Base-by-base conservation (phyloP, 1,139 yeast species). In the Blastobotrys malaysiensis region DNA sequence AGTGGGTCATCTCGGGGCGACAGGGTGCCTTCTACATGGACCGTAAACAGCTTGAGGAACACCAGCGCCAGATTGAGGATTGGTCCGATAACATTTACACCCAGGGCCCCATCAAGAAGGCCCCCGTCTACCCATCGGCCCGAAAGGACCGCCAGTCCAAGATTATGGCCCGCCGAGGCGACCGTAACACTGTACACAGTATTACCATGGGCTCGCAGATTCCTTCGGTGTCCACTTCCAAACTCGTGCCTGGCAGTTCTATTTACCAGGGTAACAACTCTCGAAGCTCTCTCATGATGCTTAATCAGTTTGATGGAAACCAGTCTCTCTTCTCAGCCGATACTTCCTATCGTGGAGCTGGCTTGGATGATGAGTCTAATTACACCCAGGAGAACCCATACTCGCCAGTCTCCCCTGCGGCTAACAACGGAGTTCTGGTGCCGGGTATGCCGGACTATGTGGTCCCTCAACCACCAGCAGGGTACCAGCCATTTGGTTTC, bases 401-500 rank as follows among this genome's bases (percentile, higher is more conserved):
- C 45, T 31, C 53, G 27, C 50, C 55, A n/a, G 47, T 45, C 13
- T 46, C 56, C 24, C 52, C 58, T 11, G 55, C n/a, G n/a, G n/a
- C 51, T 13, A 49, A 46, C 24, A 46, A 49, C 20, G 39, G 39
- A 14, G n/a, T 16, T 45, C 55, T 31, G 57, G 48, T 49, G 1
- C 57, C 59, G 3, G 62, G 61, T 20, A 74, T 87, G 60, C 82
- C 86, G 36, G 82, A 88, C 9, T 86, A 84, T 59, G 73, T 87
- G 22, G 85, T 91, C 53, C 95, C 95, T 1, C 98, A 91, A 70
- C 98, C 98, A 2, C 96, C 96, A 1, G 80, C 84, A 18, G 88
- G 81, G 61, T 90, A 83, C 73, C 91, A 86, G 73, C 98, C 98
- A 6, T 89, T 79, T 71, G 89, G 86, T 0, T 88, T 76, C 67